Conservation (phyloP, 352 stramenopile species). For the Phytophthora hibernalis region DNA sequence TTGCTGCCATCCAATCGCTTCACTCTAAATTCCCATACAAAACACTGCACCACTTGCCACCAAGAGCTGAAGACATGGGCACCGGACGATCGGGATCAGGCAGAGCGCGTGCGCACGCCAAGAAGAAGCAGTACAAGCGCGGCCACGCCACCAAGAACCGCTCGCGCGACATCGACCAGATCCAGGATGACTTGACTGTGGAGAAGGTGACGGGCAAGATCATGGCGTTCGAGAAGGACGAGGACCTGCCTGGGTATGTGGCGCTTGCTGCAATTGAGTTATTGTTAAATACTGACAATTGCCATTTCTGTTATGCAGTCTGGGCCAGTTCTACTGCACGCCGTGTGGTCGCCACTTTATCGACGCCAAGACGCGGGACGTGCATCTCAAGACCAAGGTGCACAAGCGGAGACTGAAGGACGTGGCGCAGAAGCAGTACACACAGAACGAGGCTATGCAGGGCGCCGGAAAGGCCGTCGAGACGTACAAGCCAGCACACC, state of each 20-base stretch:
- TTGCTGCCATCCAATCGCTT: conserved; percentile 28
- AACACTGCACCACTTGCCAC: conserved; percentile 1
- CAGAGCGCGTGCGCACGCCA: conserved; percentile 77
- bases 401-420: conserved; percentile 91
- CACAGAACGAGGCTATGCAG: conserved; percentile 82
- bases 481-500: conserved; percentile 69
- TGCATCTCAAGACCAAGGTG: conserved; percentile 86
- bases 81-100: conserved; percentile 53
- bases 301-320: conserved; percentile 38
- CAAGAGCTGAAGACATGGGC: conserved; percentile 28
- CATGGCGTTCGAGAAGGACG: conserved; percentile 80
- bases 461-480: conserved; percentile 78
- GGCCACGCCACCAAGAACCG: conserved; percentile 84
- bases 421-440: conserved; percentile 91
- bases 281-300: not conserved
- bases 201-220: conserved; percentile 67
- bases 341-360: conserved; percentile 89
- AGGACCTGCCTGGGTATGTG: conserved; percentile 82
- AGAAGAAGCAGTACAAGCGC: conserved; percentile 91
- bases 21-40: conserved; percentile 32
- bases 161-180: conserved; percentile 85
- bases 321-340: conserved; percentile 91
- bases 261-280: not conserved
- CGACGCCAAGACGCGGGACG: conserved; percentile 76
- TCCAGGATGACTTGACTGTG: conserved; percentile 83